These are phyloP conservation scores for Arachis hypogaea DNA, from an alignment of 306 rosid species.

Conservation along the genomic window DNA sequence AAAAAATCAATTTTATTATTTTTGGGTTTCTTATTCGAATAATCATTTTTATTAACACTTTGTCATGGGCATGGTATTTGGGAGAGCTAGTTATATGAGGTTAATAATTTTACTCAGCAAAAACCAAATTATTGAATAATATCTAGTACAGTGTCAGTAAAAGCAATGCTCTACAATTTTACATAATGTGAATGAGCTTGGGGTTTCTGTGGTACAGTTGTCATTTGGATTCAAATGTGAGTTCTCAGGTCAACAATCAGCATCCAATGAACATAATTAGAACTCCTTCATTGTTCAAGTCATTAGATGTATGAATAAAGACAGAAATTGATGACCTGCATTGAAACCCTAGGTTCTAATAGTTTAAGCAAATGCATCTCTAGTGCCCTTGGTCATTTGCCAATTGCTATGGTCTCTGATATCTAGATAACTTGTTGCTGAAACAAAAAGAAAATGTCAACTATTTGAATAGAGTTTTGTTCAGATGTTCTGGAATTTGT, in stretches of 20 bases:
- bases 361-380: slow-evolving; percentile 1
- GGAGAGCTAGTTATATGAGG: neutral
- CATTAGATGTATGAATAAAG: slow-evolving; percentile 16
- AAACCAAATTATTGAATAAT: slow-evolving; percentile 19
- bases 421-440: slow-evolving; percentile 13
- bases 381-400: slow-evolving; percentile 26
- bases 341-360: slow-evolving; percentile 23
- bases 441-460: slow-evolving; percentile 31
- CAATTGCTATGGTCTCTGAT: slow-evolving; percentile 25
- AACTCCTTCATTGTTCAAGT: slow-evolving; percentile 28
- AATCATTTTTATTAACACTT: neutral
- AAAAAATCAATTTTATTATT: slow-evolving; percentile 30
- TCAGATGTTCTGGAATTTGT: slow-evolving; percentile 15
- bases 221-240: neutral
- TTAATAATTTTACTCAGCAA: slow-evolving; percentile 28
- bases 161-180: neutral
- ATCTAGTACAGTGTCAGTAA: slow-evolving; percentile 3
- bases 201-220: neutral
- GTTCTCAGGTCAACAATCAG: slow-evolving; percentile 5
- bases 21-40: neutral
- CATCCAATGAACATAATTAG: neutral
- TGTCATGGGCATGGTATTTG: too few species aligned
- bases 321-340: slow-evolving; percentile 25
- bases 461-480: slow-evolving; percentile 5
- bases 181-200: slow-evolving; percentile 14